Evolutionary conservation across 106 monocot species (phyloP).

Genomic region (Triglochin maritima): DNA sequence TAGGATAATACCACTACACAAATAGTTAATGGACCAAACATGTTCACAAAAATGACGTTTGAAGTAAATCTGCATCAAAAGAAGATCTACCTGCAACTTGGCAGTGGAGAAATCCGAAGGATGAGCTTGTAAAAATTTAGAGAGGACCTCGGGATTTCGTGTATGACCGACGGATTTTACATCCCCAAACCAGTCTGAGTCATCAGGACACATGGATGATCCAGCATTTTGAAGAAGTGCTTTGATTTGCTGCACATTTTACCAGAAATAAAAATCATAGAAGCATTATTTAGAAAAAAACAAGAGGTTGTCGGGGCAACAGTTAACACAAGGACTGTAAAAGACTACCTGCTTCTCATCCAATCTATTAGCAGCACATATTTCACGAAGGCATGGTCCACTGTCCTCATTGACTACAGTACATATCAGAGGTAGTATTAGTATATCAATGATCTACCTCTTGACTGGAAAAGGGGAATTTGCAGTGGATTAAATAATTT

Average conservation of each 20-base stretch:
- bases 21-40: neutral
- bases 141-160: conserved; percentile 61
- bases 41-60: neutral
- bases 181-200: conserved; percentile 78
- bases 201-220: conserved; percentile 62
- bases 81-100: conserved; percentile 66
- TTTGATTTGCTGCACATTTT: conserved; percentile 63
- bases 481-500: too few species aligned
- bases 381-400: conserved; percentile 71
- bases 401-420: conserved; percentile 18
- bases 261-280: neutral
- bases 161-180: conserved; percentile 32
- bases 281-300: too few species aligned
- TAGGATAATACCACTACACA: too few species aligned
- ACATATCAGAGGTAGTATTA: neutral
- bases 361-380: conserved; percentile 87
- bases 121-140: conserved; percentile 77
- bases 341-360: conserved; percentile 75
- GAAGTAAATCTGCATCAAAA: conserved; percentile 1
- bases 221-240: conserved; percentile 76
- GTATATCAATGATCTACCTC: neutral
- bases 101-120: conserved; percentile 75
- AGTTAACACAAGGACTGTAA: neutral
- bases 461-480: neutral
- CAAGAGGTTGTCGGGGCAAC: neutral